A percentile compares a stretch with the other conserved stretches of the same genome.
These are phyloP conservation scores for Scenedesmus sp. DNA, from an alignment of 163 green algal genomes.

Conservation along the genomic window DNA sequence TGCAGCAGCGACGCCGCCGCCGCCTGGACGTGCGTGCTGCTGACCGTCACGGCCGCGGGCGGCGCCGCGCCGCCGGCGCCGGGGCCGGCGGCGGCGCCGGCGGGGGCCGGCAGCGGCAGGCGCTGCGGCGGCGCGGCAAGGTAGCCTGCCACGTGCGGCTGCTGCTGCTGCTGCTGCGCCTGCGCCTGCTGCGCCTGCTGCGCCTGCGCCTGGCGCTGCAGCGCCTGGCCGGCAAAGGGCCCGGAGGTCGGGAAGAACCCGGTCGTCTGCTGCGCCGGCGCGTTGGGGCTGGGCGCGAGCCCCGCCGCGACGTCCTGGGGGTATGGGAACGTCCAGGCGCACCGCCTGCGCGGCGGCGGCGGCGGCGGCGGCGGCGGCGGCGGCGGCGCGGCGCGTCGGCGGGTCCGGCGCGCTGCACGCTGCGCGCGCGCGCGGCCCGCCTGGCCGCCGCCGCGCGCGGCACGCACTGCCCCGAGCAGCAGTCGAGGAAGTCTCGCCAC, in stretches of 20 bases:
- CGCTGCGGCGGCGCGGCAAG: constrained; percentile 5
- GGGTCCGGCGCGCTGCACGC: too few relatives aligned
- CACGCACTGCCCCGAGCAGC: constrained; percentile 17
- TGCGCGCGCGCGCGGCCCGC: neutral
- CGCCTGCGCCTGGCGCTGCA: neutral
- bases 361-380: neutral
- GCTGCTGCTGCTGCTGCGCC: neutral
- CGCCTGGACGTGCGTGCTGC: constrained; percentile 22
- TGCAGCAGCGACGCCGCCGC: constrained; percentile 30
- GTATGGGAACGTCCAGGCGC: neutral
- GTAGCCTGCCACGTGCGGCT: constrained; percentile 7
- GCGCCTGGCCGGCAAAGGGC: too few relatives aligned
- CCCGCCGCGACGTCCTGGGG: neutral
- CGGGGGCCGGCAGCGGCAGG: neutral
- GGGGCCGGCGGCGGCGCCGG: neutral
- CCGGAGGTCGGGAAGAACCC: too few relatives aligned
- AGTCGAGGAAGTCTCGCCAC: constrained; percentile 47
- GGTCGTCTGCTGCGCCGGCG: too few relatives aligned
- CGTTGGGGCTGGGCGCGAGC: neutral
- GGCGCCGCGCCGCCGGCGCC: neutral
- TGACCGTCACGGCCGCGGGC: constrained; percentile 9
- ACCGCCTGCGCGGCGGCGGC: neutral
- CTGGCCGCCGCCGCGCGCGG: neutral
- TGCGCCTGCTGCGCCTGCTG: constrained; percentile 2
- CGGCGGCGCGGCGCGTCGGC: too few relatives aligned